Evolutionary conservation across 2,329 filamentous ascomycete genomes (phyloP).

Genomic region (Podosphaera xanthii): DNA sequence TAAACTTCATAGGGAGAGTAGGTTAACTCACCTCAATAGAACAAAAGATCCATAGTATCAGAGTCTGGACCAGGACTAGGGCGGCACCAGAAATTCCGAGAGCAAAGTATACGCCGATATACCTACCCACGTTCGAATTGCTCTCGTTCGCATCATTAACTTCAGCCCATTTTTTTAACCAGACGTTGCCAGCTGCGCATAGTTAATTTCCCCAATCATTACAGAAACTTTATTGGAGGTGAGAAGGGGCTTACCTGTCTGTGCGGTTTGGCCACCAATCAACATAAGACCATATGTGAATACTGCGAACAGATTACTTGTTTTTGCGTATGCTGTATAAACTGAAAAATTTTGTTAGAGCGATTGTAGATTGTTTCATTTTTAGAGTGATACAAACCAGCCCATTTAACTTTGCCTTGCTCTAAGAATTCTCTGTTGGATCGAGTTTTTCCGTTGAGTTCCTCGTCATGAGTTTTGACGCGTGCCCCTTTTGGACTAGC

Average conservation of each 20-base stretch:
- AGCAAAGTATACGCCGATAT: slow-evolving; percentile 85
- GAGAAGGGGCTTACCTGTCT: slow-evolving; percentile 37
- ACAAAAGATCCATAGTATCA: slow-evolving; percentile 98
- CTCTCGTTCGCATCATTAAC: slow-evolving; percentile 40
- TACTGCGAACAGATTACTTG: slow-evolving; percentile 74
- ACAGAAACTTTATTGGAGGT: neutral
- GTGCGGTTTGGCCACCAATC: slow-evolving; percentile 56
- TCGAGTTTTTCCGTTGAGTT: slow-evolving; percentile 50
- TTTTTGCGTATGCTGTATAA: slow-evolving; percentile 83
- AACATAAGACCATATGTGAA: slow-evolving; percentile 55
- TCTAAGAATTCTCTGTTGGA: slow-evolving; percentile 75
- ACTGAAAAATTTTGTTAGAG: slow-evolving; percentile 24
- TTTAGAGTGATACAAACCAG: slow-evolving; percentile 19
- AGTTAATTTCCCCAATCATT: slow-evolving; percentile 5
- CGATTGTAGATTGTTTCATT: slow-evolving; percentile 1
- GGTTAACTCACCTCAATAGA: slow-evolving; percentile 58
- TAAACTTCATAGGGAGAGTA: neutral
- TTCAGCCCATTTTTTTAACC: slow-evolving; percentile 88
- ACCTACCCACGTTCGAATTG: slow-evolving; percentile 66
- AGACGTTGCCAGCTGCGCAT: slow-evolving; percentile 48
- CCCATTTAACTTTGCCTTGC: slow-evolving; percentile 96
- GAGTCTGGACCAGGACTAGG: slow-evolving; percentile 72
- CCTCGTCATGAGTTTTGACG: slow-evolving; percentile 68
- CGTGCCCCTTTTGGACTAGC: slow-evolving; percentile 73
- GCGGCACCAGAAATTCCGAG: slow-evolving; percentile 73